phyloP scores from a whole-genome alignment of 164 flowering plant species.

The Annona cherimola region DNA sequence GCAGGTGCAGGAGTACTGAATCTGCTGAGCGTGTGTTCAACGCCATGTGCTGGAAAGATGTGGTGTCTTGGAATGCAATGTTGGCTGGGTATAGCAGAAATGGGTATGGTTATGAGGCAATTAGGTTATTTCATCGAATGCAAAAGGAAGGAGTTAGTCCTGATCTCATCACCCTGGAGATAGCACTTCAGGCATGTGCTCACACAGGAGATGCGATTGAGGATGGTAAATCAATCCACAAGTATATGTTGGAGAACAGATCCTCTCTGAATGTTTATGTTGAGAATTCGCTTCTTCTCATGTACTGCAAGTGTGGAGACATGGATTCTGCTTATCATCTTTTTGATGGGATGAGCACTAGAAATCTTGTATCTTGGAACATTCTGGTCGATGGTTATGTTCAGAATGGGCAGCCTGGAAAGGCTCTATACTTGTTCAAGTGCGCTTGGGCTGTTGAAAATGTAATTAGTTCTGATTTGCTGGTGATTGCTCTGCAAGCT shows the following conservation, averaged over 20 bases:
- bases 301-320: constrained; percentile 12
- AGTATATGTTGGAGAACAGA: constrained; percentile 2
- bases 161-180: constrained; percentile 13
- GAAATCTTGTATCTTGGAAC: constrained; percentile 12
- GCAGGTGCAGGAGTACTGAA: constrained; percentile 1
- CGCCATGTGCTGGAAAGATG: constrained; percentile 7
- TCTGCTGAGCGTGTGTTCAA: background rate
- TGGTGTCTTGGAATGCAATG: constrained; percentile 17
- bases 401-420: background rate
- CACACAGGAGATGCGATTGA: constrained; percentile 7
- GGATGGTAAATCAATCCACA: constrained; percentile 7
- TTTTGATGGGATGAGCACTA: constrained; percentile 5
- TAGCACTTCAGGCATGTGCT: constrained; percentile 12
- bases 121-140: constrained; percentile 1
- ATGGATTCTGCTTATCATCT: background rate
- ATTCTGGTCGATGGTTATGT: constrained; percentile 9
- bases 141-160: constrained; percentile 8
- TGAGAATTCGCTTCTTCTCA: constrained; percentile 10
- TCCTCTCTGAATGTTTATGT: constrained; percentile 3
- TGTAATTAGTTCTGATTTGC: constrained; percentile 2
- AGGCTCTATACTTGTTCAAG: constrained; percentile 7
- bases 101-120: constrained; percentile 9
- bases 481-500: constrained; percentile 8
- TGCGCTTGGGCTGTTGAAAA: background rate
- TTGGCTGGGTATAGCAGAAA: constrained; percentile 6